phyloP scores from a whole-genome alignment of 352 stramenopile genomes.

The Globisporangium barbulae region DNA sequence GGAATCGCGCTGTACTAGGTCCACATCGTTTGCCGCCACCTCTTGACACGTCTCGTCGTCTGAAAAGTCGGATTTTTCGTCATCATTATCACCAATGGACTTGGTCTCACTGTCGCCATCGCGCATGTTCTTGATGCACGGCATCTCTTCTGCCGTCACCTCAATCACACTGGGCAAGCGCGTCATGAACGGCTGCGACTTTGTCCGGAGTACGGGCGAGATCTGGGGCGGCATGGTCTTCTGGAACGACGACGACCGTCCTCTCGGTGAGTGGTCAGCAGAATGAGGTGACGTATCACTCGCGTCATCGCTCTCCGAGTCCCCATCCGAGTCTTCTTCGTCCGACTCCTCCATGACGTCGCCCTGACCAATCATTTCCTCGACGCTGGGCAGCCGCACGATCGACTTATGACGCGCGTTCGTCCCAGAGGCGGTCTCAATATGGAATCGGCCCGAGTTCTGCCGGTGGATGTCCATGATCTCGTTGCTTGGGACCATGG shows the following conservation, averaged over 20 bases:
- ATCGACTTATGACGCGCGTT: slow-evolving; percentile 8
- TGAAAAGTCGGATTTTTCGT: not conserved
- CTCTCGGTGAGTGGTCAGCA: not conserved
- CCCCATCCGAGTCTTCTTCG: not conserved
- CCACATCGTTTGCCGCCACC: not conserved
- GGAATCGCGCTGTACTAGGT: not conserved
- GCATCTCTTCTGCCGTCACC: slow-evolving; percentile 13
- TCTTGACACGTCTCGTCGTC: not conserved
- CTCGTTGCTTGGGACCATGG: slow-evolving; percentile 13
- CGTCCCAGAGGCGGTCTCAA: not conserved
- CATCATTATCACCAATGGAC: not conserved
- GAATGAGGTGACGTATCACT: not conserved
- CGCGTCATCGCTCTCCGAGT: slow-evolving; percentile 17
- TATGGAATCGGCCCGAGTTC: slow-evolving; percentile 7
- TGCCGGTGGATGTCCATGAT: slow-evolving; percentile 4
- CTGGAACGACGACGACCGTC: slow-evolving; percentile 27
- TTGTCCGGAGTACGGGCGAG: slow-evolving; percentile 21
- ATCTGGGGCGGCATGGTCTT: slow-evolving; percentile 9
- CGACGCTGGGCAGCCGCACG: slow-evolving; percentile 16
- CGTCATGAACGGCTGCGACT: slow-evolving; percentile 26
- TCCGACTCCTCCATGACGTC: slow-evolving; percentile 14
- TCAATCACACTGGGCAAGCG: slow-evolving; percentile 37
- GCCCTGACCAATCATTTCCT: slow-evolving; percentile 12
- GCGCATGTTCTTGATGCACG: not conserved
- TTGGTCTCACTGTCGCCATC: not conserved